Percentiles rank a stretch among this genome's conserved stretches.
Evolutionary conservation across 257 asterid genomes (phyloP).

Genomic region (Nicotiana undulata): DNA sequence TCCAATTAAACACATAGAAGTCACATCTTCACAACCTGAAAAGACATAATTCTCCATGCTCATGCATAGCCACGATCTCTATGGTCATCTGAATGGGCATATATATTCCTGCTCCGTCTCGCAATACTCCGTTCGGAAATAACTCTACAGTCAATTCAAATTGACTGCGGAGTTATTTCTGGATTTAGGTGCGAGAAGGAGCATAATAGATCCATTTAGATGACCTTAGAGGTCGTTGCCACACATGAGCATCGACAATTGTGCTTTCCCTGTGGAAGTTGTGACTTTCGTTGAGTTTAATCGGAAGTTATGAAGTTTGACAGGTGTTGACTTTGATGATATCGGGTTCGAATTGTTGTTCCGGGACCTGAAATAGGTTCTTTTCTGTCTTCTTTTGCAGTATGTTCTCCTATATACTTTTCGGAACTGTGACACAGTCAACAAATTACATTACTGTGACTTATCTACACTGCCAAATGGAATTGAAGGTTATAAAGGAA

Average conservation of each 20-base stretch:
- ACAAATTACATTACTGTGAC: slow-evolving; percentile 79
- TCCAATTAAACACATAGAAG: not conserved
- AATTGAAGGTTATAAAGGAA: slow-evolving; percentile 55
- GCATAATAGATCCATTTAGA: not conserved
- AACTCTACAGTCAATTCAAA: no score
- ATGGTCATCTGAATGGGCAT: not conserved
- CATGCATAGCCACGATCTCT: not conserved
- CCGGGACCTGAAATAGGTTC: no score
- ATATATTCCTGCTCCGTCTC: not conserved
- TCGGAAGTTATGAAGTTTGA: not conserved
- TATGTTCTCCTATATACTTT: slow-evolving; percentile 55
- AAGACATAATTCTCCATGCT: not conserved
- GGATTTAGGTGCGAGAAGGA: not conserved
- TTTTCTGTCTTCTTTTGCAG: slow-evolving; percentile 38
- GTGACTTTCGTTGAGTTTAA: not conserved
- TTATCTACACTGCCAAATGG: slow-evolving; percentile 56
- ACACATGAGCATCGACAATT: not conserved
- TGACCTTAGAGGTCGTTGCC: not conserved
- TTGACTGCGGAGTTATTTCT: no score
- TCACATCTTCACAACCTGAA: not conserved
- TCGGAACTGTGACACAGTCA: slow-evolving; percentile 78
- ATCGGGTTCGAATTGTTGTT: no score
- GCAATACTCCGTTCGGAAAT: no score
- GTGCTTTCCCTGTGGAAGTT: not conserved
- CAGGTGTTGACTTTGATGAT: no score